phyloP scores from a whole-genome alignment of 768 basidiomycete species.

The Tricholoma bakamatsutake region DNA sequence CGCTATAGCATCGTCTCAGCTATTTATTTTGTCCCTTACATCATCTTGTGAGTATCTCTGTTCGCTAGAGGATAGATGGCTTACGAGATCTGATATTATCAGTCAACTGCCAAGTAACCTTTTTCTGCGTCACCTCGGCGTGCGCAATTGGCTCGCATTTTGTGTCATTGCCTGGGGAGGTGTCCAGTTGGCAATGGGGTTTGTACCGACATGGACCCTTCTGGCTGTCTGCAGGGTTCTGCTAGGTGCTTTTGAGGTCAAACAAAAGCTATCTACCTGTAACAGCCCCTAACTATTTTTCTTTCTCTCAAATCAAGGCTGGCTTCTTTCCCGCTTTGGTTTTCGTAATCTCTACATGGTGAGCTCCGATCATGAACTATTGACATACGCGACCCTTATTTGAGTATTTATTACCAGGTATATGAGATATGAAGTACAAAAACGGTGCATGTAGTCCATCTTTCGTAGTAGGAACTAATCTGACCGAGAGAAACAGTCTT shows the following conservation, averaged over 20 bases:
- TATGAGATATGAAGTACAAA: slow-evolving; percentile 46
- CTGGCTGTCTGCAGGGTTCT: slow-evolving; percentile 34
- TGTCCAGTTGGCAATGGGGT: slow-evolving; percentile 40
- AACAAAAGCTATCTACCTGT: background rate
- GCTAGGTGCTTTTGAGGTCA: slow-evolving; percentile 40
- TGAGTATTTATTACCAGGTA: slow-evolving; percentile 30
- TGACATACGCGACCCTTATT: background rate
- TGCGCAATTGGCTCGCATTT: slow-evolving; percentile 36
- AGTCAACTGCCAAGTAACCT: slow-evolving; percentile 42
- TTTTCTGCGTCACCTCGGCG: slow-evolving; percentile 33
- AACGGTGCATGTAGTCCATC: slow-evolving; percentile 26
- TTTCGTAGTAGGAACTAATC: background rate
- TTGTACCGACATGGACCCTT: slow-evolving; percentile 32
- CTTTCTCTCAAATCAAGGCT: slow-evolving; percentile 24
- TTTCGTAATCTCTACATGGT: slow-evolving; percentile 48
- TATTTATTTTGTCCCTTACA: slow-evolving; percentile 43
- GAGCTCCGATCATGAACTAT: slow-evolving; percentile 2
- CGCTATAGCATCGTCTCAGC: slow-evolving; percentile 42
- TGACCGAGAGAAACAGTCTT: slow-evolving; percentile 23
- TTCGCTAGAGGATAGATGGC: background rate
- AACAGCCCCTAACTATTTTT: background rate
- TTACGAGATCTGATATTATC: background rate
- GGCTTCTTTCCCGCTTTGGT: slow-evolving; percentile 47
- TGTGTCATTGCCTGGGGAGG: slow-evolving; percentile 36
- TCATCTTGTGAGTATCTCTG: slow-evolving; percentile 32